A percentile compares a stretch with the other conserved stretches of the same genome.
phyloP scores from a whole-genome alignment of 208 protist genomes.

The Leishmania amazonensis region DNA sequence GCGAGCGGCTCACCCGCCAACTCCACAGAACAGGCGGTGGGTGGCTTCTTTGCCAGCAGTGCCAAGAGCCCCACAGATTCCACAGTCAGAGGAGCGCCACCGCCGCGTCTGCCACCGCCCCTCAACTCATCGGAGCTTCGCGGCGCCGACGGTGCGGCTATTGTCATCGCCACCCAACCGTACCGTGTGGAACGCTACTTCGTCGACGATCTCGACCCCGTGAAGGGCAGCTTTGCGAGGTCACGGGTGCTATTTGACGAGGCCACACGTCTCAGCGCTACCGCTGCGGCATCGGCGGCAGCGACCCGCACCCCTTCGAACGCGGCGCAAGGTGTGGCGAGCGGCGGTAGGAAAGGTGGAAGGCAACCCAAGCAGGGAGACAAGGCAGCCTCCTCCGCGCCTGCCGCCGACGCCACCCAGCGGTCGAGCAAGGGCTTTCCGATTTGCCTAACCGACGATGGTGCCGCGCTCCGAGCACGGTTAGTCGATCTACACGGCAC shows the following conservation, averaged over 20 bases:
- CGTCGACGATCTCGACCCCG: conserved; percentile 73
- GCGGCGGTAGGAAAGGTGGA: not conserved
- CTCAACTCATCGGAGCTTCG: not conserved
- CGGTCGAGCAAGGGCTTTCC: conserved; percentile 3
- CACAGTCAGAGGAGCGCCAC: not conserved
- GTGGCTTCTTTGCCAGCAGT: not conserved
- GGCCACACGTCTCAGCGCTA: conserved; percentile 4
- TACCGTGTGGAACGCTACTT: conserved; percentile 73
- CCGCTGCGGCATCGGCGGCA: conserved; percentile 2
- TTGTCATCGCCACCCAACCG: conserved; percentile 20
- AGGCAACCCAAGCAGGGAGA: not conserved
- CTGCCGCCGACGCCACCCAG: not conserved
- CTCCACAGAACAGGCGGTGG: not conserved
- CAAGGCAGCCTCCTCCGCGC: not conserved
- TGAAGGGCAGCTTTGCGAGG: conserved; percentile 21
- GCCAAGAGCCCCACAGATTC: not conserved
- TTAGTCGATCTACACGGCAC: conserved; percentile 26
- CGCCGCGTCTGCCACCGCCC: not conserved
- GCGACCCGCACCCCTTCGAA: conserved; percentile 4
- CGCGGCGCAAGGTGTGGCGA: not conserved
- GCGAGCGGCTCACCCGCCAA: not conserved
- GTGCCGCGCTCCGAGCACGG: conserved; percentile 23
- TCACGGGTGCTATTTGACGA: conserved; percentile 34
- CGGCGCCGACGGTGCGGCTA: not conserved
- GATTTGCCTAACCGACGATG: conserved; percentile 34